These are phyloP conservation scores for Hypocrella siamensis DNA, from an alignment of 2,329 filamentous ascomycete genomes.

Conservation along the genomic window DNA sequence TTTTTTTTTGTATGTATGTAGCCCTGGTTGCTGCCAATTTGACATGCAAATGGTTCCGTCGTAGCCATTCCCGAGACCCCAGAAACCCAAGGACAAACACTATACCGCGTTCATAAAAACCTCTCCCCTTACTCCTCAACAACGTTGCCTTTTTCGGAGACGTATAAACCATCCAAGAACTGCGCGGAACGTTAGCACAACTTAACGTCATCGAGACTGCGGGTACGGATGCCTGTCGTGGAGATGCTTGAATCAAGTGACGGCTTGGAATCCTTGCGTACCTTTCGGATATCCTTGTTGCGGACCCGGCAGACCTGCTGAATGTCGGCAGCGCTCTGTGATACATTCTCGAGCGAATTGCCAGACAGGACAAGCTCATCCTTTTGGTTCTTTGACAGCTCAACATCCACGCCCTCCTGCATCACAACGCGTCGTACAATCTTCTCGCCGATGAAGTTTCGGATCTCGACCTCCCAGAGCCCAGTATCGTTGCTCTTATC, in stretches of 20 bases:
- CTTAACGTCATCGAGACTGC: neutral
- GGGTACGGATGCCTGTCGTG: too few relatives aligned
- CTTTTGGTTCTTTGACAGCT: constrained; percentile 85
- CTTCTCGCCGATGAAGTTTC: constrained; percentile 99
- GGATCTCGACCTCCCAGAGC: constrained; percentile 86
- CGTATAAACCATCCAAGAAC: constrained; percentile 99
- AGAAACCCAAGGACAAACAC: constrained; percentile 43
- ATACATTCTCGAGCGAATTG: constrained; percentile 95
- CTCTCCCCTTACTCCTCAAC: constrained; percentile 42
- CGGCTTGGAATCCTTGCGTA: too few relatives aligned
- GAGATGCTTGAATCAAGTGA: too few relatives aligned
- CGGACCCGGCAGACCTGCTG: constrained; percentile 98
- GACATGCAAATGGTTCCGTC: constrained; percentile 44
- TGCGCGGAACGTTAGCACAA: constrained; percentile 19
- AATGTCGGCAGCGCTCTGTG: constrained; percentile 96
- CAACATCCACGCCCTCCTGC: constrained; percentile 79
- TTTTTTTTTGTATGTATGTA: too few relatives aligned
- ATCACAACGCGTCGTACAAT: constrained; percentile 85
- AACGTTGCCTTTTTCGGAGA: constrained; percentile 97
- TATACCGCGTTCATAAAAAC: constrained; percentile 20
- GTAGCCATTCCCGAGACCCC: constrained; percentile 48
- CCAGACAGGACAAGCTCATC: constrained; percentile 88
- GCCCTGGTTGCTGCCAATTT: constrained; percentile 36
- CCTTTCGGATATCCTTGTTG: constrained; percentile 99
- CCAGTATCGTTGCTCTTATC: constrained; percentile 91